Percentiles rank a stretch among this genome's conserved stretches.
phyloP scores from a whole-genome alignment of 2,329 filamentous ascomycete species.

The Myriosclerotinia duriaeana region DNA sequence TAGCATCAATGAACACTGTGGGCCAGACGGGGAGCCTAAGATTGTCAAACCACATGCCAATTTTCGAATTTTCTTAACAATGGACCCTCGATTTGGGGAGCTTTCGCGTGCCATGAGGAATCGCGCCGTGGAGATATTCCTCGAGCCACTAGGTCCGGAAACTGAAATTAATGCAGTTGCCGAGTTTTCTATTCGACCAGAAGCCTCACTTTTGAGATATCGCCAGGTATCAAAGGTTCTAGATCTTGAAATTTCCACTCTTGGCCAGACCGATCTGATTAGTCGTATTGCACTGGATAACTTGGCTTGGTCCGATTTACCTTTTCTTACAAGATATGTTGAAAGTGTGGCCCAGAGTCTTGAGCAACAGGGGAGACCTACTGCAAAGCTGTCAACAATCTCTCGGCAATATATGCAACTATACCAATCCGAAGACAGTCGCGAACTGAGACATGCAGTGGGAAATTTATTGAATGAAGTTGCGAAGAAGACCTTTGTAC shows the following conservation, averaged over 20 bases:
- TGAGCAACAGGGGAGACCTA: neutral
- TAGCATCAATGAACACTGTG: slow-evolving; percentile 91
- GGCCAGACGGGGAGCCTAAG: slow-evolving; percentile 74
- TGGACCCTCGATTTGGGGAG: slow-evolving; percentile 89
- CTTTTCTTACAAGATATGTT: slow-evolving; percentile 36
- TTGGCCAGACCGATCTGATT: slow-evolving; percentile 26
- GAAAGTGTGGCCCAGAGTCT: slow-evolving; percentile 22
- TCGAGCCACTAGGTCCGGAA: slow-evolving; percentile 48
- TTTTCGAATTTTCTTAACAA: slow-evolving; percentile 90
- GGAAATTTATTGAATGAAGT: slow-evolving; percentile 33
- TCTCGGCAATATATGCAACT: slow-evolving; percentile 31
- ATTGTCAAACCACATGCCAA: slow-evolving; percentile 78
- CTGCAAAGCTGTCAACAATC: neutral
- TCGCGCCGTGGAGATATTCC: slow-evolving; percentile 83
- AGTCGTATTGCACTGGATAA: slow-evolving; percentile 38
- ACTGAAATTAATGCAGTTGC: neutral
- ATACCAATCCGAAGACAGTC: slow-evolving; percentile 31
- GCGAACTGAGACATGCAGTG: slow-evolving; percentile 33
- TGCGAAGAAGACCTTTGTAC: slow-evolving; percentile 31
- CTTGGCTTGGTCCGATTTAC: slow-evolving; percentile 39
- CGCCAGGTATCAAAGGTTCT: slow-evolving; percentile 30
- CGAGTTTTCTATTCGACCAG: slow-evolving; percentile 24
- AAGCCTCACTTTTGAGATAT: slow-evolving; percentile 38
- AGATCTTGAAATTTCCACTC: slow-evolving; percentile 16
- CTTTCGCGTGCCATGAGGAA: slow-evolving; percentile 96